Evolutionary conservation across 2,329 filamentous ascomycete species (phyloP).

Genomic region (Nigrospora sphaerica): DNA sequence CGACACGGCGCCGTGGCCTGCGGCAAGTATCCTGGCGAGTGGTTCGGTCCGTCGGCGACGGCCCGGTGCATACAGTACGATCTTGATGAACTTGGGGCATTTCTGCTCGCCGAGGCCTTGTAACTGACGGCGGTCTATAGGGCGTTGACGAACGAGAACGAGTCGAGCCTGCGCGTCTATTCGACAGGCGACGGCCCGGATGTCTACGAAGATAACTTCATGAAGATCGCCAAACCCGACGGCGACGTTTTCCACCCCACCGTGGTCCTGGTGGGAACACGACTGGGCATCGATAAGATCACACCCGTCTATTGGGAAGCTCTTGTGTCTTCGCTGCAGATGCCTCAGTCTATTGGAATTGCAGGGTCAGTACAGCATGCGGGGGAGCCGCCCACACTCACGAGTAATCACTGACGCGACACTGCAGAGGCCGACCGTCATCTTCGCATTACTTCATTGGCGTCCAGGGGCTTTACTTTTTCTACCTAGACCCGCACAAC

Average conservation of each 20-base stretch:
- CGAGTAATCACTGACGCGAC: not conserved
- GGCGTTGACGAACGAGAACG: conserved; percentile 63
- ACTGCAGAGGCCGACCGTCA: conserved; percentile 75
- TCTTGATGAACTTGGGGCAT: not conserved
- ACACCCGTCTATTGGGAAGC: conserved; percentile 94
- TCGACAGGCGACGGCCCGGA: conserved; percentile 85
- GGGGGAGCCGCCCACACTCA: not conserved
- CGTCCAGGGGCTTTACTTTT: conserved; percentile 65
- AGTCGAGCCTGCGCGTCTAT: conserved; percentile 69
- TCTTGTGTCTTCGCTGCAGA: conserved; percentile 75
- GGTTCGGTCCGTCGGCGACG: conserved; percentile 97
- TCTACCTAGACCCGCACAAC: conserved; percentile 91
- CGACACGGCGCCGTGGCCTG: conserved; percentile 78
- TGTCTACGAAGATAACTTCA: conserved; percentile 85
- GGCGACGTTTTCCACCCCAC: conserved; percentile 70
- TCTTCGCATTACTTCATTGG: conserved; percentile 66
- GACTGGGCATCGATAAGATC: conserved; percentile 88
- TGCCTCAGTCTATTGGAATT: conserved; percentile 90
- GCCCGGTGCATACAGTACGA: conserved; percentile 86
- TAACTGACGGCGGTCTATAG: conserved; percentile 32
- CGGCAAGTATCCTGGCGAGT: conserved; percentile 92
- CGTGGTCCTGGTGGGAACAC: conserved; percentile 79
- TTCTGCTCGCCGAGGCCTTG: too few relatives aligned
- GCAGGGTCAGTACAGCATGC: conserved; percentile 60
- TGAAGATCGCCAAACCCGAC: conserved; percentile 65